Percentiles rank a stretch among this genome's conserved stretches.
phyloP scores from a whole-genome alignment of 805 yeast species.

The Metschnikowia drakensbergensis region DNA sequence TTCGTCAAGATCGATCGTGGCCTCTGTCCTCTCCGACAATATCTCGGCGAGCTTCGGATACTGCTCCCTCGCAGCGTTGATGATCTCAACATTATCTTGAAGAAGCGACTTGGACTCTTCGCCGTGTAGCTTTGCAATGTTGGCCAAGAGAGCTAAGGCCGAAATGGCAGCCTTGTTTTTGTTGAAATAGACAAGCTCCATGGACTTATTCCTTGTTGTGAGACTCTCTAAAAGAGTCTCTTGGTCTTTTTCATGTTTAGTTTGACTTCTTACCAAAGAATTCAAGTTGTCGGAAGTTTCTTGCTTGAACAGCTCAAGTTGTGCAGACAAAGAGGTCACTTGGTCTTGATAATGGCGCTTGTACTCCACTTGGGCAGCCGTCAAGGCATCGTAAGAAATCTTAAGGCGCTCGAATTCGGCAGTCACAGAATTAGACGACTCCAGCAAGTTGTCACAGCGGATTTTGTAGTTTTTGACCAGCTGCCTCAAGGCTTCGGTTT shows the following conservation, averaged over 20 bases:
- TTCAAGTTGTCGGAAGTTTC: constrained; percentile 33
- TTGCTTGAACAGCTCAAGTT: constrained; percentile 35
- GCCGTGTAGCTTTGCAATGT: constrained; percentile 46
- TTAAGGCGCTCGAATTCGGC: constrained; percentile 56
- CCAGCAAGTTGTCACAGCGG: constrained; percentile 47
- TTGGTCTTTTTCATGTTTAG: constrained; percentile 46
- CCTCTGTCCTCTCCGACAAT: constrained; percentile 25
- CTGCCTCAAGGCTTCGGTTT: constrained; percentile 46
- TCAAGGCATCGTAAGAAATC: constrained; percentile 55
- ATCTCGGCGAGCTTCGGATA: constrained; percentile 34
- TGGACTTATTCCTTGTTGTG: constrained; percentile 42
- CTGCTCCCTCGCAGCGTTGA: constrained; percentile 36
- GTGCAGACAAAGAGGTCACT: constrained; percentile 33
- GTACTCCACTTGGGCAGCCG: constrained; percentile 50
- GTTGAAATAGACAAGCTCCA: constrained; percentile 47
- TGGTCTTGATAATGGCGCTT: constrained; percentile 46
- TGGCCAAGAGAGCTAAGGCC: constrained; percentile 42
- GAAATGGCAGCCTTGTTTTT: constrained; percentile 44
- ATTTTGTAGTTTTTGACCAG: constrained; percentile 49
- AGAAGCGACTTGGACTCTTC: constrained; percentile 43
- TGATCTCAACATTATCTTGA: constrained; percentile 44
- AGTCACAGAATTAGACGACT: constrained; percentile 39
- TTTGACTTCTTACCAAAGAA: constrained; percentile 34
- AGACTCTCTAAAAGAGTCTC: constrained; percentile 48
- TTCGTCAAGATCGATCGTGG: constrained; percentile 32